These are phyloP conservation scores for Dittrichia graveolens DNA, from an alignment of 129 eudicot genomes.

Conservation along the genomic window DNA sequence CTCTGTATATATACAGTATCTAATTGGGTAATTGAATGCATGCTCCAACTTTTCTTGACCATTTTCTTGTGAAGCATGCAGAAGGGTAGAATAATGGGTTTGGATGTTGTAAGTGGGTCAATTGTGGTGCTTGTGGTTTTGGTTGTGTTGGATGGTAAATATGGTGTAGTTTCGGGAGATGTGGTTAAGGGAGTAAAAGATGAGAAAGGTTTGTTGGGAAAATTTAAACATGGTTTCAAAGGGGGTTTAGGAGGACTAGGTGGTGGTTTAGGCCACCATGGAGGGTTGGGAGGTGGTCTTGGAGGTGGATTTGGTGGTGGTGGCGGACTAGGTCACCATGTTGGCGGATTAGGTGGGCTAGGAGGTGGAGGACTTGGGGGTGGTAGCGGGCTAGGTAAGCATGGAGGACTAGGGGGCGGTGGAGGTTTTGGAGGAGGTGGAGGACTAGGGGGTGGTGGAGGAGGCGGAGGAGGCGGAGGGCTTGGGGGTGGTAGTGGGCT, in stretches of 20 bases:
- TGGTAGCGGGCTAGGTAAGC: not conserved
- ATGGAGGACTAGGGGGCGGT: not conserved
- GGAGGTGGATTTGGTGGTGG: not conserved
- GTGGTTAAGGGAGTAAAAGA: slow-evolving; percentile 31
- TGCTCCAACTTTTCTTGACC: not conserved
- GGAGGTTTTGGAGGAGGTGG: slow-evolving; percentile 9
- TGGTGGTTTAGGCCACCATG: not conserved
- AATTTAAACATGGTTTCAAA: slow-evolving; percentile 25
- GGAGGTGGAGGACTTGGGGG: slow-evolving; percentile 11
- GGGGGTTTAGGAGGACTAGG: slow-evolving; percentile 27
- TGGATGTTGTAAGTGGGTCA: not conserved
- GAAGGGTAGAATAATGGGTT: slow-evolving; percentile 27
- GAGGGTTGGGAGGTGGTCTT: not conserved
- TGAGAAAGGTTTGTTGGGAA: slow-evolving; percentile 36
- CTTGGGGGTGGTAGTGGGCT: slow-evolving; percentile 16
- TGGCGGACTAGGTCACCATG: not conserved
- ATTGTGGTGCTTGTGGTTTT: slow-evolving; percentile 28
- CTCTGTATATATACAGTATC: slow-evolving; percentile 15
- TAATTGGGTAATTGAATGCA: not conserved
- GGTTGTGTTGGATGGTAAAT: slow-evolving; percentile 19
- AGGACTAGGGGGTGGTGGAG: slow-evolving; percentile 10
- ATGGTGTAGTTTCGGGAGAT: slow-evolving; percentile 26
- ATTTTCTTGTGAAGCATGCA: slow-evolving; percentile 7
- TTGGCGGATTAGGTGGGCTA: slow-evolving; percentile 4
- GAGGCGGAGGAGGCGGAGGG: not conserved